These are phyloP conservation scores for Arthrobotrys musiformis DNA, from an alignment of 2,329 filamentous ascomycete genomes.

Conservation along the genomic window DNA sequence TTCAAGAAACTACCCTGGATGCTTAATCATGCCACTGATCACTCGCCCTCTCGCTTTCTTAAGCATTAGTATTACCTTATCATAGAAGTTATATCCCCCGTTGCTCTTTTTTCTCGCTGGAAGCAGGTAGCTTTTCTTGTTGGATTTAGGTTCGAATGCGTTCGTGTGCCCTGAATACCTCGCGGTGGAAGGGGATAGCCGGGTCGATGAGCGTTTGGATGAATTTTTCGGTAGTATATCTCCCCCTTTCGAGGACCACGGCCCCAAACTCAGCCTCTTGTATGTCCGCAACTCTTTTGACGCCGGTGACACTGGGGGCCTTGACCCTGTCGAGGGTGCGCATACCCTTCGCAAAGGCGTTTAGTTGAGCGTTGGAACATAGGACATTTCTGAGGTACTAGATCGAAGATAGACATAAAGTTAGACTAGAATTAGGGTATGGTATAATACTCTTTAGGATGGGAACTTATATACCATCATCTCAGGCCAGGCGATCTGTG, in stretches of 20 bases:
- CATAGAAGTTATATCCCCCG: no score
- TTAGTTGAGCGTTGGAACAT: constrained; percentile 13
- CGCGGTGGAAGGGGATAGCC: constrained; percentile 20
- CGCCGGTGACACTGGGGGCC: background rate
- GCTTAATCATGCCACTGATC: no score
- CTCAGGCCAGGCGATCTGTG: background rate
- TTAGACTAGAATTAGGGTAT: no score
- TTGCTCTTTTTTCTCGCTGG: no score
- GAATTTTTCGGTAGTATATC: background rate
- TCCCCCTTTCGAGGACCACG: background rate
- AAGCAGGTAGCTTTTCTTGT: background rate
- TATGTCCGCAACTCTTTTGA: background rate
- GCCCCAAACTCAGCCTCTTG: constrained; percentile 25
- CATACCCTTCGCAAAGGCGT: background rate
- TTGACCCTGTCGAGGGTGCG: background rate
- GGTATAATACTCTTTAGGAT: no score
- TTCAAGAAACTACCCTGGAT: no score
- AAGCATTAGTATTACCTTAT: no score
- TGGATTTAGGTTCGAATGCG: background rate
- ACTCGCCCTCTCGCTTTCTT: no score
- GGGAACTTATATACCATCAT: background rate
- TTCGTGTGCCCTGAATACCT: background rate
- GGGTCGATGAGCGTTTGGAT: constrained; percentile 4
- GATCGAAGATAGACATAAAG: no score
- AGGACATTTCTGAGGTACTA: constrained; percentile 4